Conservation (phyloP, 441 rosid genomes). For the Flueggea neowawraea region DNA sequence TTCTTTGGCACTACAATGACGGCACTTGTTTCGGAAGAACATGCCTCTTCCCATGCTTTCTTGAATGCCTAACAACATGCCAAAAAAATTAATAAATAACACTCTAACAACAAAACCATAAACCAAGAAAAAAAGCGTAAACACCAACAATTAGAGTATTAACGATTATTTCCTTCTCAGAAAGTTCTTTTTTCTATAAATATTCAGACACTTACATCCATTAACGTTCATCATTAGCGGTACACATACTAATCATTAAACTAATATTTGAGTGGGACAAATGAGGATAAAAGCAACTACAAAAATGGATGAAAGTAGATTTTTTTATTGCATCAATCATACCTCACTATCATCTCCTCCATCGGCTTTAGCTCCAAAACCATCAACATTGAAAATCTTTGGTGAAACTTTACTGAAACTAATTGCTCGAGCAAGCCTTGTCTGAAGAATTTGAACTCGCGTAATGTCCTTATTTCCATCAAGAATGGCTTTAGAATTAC, state of each 20-base stretch:
- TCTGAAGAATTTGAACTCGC: neutral
- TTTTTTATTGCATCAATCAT: slow-evolving; percentile 6
- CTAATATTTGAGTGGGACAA: too few species aligned
- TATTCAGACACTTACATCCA: too few species aligned
- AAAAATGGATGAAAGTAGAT: too few species aligned
- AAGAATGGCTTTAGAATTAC: too few species aligned
- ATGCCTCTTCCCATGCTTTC: slow-evolving; percentile 78
- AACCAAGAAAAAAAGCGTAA: neutral
- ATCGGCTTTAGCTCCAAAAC: slow-evolving; percentile 71
- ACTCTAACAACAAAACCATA: neutral
- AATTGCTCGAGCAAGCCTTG: too few species aligned
- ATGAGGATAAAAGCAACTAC: too few species aligned
- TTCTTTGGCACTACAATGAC: slow-evolving; percentile 48
- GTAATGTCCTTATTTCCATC: too few species aligned
- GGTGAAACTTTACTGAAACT: neutral
- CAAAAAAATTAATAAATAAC: slow-evolving; percentile 1
- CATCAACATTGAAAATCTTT: slow-evolving; percentile 49
- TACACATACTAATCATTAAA: too few species aligned
- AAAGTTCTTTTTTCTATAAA: too few species aligned
- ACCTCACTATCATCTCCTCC: slow-evolving; percentile 76
- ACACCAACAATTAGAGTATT: too few species aligned
- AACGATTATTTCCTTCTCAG: too few species aligned
- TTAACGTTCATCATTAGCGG: too few species aligned
- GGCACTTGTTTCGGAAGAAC: slow-evolving; percentile 45
- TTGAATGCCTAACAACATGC: slow-evolving; percentile 53